Evolutionary conservation across 2,329 filamentous ascomycete species (phyloP).

Genomic region (Fusarium multiceps): DNA sequence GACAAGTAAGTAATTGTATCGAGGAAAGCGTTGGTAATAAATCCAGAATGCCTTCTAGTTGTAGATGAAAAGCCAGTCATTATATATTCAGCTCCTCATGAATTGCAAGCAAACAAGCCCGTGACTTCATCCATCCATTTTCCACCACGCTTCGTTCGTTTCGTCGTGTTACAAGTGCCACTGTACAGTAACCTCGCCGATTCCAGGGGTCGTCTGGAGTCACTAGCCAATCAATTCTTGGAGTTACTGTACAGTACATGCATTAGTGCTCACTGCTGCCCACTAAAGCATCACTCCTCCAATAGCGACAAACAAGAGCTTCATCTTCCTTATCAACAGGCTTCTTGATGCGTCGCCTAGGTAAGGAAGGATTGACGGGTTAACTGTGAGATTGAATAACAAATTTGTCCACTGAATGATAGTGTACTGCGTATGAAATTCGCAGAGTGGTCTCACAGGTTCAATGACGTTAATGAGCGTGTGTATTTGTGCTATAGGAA

Average conservation of each 20-base stretch:
- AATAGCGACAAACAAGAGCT: neutral
- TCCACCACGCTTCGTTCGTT: neutral
- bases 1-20: rapidly evolving
- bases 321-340: neutral
- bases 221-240: neutral
- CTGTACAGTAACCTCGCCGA: slow-evolving; percentile 14
- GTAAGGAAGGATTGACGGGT: no score
- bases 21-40: rapidly evolving
- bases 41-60: rapidly evolving
- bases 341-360: neutral
- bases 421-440: neutral
- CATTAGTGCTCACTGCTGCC: slow-evolving; percentile 13
- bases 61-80: neutral
- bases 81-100: neutral
- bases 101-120: neutral
- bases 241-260: slow-evolving; percentile 20
- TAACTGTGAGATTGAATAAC: neutral
- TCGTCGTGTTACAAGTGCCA: neutral
- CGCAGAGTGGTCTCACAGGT: neutral
- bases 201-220: neutral
- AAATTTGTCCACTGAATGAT: rapidly evolving
- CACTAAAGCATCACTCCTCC: neutral
- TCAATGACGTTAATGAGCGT: neutral
- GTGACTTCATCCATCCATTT: neutral
- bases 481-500: neutral